Evolutionary conservation across 2,329 filamentous ascomycete species (phyloP).

Genomic region (Botryotinia narcissicola): DNA sequence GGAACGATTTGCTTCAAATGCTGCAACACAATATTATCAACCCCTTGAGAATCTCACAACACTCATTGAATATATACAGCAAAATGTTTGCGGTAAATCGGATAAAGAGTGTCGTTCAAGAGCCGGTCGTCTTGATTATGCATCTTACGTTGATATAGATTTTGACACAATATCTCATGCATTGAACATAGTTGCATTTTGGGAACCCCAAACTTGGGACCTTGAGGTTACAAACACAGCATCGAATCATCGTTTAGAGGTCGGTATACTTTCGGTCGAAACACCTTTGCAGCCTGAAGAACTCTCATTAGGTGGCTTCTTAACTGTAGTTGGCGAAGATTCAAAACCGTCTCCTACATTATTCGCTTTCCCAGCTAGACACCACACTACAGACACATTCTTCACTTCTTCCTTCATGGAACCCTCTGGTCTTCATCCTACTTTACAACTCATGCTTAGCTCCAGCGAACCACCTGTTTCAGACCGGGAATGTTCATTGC

Average conservation of each 20-base stretch:
- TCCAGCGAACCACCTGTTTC: slow-evolving; percentile 48
- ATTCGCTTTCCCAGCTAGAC: slow-evolving; percentile 81
- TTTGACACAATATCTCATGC: slow-evolving; percentile 67
- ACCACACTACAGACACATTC: slow-evolving; percentile 55
- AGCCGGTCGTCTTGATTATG: slow-evolving; percentile 48
- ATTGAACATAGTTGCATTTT: slow-evolving; percentile 64
- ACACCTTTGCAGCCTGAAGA: slow-evolving; percentile 66
- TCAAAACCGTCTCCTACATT: slow-evolving; percentile 69
- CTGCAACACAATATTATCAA: slow-evolving; percentile 70
- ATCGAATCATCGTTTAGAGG: slow-evolving; percentile 62
- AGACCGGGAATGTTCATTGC: slow-evolving; percentile 64
- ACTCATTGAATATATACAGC: slow-evolving; percentile 53
- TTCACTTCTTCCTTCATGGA: slow-evolving; percentile 64
- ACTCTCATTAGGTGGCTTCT: slow-evolving; percentile 71
- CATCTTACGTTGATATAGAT: slow-evolving; percentile 71
- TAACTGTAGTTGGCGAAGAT: slow-evolving; percentile 76
- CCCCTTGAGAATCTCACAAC: slow-evolving; percentile 55
- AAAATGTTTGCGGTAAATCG: slow-evolving; percentile 49
- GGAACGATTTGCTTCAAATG: slow-evolving; percentile 59
- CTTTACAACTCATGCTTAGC: slow-evolving; percentile 65
- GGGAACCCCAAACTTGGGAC: slow-evolving; percentile 45
- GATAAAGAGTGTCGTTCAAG: slow-evolving; percentile 51
- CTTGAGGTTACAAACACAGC: slow-evolving; percentile 31
- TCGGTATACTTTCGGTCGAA: slow-evolving; percentile 73
- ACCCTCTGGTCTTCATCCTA: slow-evolving; percentile 82